phyloP scores from a whole-genome alignment of 805 yeast genomes.

The Kluyveromyces siamensis region DNA sequence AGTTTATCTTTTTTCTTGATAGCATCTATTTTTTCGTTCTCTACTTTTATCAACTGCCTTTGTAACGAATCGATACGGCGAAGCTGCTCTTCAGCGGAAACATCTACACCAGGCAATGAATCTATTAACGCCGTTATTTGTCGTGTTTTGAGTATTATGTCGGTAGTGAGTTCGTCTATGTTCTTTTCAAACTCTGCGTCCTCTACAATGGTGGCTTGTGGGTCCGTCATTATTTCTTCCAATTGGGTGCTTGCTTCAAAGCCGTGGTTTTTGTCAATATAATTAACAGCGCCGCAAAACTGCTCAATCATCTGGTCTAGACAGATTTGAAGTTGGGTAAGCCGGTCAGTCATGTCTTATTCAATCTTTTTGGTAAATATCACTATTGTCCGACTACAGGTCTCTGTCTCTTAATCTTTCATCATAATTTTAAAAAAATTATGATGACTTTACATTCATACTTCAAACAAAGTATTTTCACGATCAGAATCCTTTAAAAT shows the following conservation, averaged over 20 bases:
- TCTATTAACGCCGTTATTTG: conserved; percentile 82
- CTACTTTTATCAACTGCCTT: conserved; percentile 50
- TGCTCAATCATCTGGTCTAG: conserved; percentile 73
- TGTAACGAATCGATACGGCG: conserved; percentile 53
- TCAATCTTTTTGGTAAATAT: neutral
- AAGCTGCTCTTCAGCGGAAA: conserved; percentile 66
- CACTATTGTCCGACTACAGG: neutral
- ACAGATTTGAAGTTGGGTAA: conserved; percentile 84
- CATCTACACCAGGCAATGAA: conserved; percentile 88
- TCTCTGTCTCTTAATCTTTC: neutral
- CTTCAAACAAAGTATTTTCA: too few species aligned
- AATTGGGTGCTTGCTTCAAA: conserved; percentile 37
- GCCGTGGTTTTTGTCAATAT: conserved; percentile 69
- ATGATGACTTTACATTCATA: neutral
- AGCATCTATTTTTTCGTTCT: conserved; percentile 46
- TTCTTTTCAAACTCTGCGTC: conserved; percentile 40
- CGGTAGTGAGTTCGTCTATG: conserved; percentile 71
- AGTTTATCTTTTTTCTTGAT: conserved; percentile 57
- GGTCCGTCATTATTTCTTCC: conserved; percentile 55
- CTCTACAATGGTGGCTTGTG: conserved; percentile 45
- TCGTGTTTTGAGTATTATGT: conserved; percentile 73
- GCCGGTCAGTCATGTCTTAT: conserved; percentile 62
- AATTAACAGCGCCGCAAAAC: conserved; percentile 68
- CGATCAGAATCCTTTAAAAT: neutral
- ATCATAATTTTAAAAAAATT: neutral